Percentiles rank a stretch among this genome's conserved stretches.
phyloP scores from a whole-genome alignment of 768 basidiomycete species.

The Amanita rimosa region DNA sequence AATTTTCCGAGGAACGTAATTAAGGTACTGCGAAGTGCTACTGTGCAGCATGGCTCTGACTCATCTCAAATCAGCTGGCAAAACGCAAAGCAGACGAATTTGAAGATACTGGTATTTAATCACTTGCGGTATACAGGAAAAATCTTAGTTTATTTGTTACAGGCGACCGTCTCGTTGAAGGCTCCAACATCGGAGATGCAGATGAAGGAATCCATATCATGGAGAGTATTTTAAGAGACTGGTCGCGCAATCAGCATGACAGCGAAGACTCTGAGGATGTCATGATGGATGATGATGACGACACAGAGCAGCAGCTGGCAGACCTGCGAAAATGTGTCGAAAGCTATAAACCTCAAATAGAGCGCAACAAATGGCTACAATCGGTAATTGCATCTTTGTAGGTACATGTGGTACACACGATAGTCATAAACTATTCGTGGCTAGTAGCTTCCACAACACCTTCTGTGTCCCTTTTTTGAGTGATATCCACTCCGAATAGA shows the following conservation, averaged over 20 bases:
- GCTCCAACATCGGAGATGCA: conserved; percentile 39
- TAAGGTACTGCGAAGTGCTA: conserved; percentile 33
- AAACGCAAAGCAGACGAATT: conserved; percentile 86
- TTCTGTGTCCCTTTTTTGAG: conserved; percentile 23
- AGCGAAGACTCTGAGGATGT: conserved; percentile 39
- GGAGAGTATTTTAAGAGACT: conserved; percentile 63
- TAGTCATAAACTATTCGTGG: not conserved
- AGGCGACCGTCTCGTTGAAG: conserved; percentile 12
- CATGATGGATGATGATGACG: conserved; percentile 25
- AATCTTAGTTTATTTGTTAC: too few relatives aligned
- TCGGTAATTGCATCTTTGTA: conserved; percentile 36
- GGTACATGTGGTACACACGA: not conserved
- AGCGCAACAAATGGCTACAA: conserved; percentile 71
- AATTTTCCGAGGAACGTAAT: conserved; percentile 95
- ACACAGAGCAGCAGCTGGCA: conserved; percentile 33
- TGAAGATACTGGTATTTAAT: conserved; percentile 58
- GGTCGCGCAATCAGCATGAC: conserved; percentile 30
- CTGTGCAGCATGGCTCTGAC: not conserved
- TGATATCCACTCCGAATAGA: conserved; percentile 74
- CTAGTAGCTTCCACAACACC: not conserved
- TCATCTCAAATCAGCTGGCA: conserved; percentile 46
- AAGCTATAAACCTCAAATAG: conserved; percentile 55
- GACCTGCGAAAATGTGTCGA: conserved; percentile 53
- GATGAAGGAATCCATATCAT: conserved; percentile 77
- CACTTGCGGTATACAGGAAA: too few relatives aligned